These are phyloP conservation scores for Parasitella parasitica DNA, from an alignment of 371 early-diverging fungal genomes.

Conservation along the genomic window DNA sequence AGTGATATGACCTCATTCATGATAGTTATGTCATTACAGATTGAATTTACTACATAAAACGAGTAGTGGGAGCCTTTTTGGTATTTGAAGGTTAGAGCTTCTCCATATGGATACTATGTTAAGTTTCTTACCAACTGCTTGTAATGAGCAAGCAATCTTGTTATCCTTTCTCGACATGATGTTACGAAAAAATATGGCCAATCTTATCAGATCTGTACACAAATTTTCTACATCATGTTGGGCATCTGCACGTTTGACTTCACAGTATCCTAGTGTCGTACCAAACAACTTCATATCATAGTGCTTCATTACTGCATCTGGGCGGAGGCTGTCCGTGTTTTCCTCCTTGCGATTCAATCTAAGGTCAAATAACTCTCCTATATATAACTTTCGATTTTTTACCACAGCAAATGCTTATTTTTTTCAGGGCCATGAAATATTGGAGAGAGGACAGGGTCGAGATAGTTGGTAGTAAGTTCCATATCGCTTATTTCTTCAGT, in stretches of 20 bases:
- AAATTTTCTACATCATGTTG: not conserved
- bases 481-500: constrained; percentile 9
- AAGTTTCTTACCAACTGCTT: constrained; percentile 19
- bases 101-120: constrained; percentile 9
- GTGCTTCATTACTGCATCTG: constrained; percentile 5
- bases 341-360: constrained; percentile 12
- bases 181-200: constrained; percentile 9
- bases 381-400: constrained; percentile 16
- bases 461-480: constrained; percentile 1
- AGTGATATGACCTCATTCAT: too few species aligned
- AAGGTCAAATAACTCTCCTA: constrained; percentile 5
- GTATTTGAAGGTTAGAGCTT: too few species aligned
- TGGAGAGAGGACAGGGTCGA: constrained; percentile 13
- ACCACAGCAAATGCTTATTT: constrained; percentile 8
- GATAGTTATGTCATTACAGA: too few species aligned
- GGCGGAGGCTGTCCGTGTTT: constrained; percentile 2
- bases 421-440: constrained; percentile 6
- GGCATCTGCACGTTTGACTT: constrained; percentile 7
- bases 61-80: too few species aligned
- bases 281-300: constrained; percentile 1
- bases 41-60: too few species aligned
- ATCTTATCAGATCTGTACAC: constrained; percentile 9
- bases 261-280: constrained; percentile 11
- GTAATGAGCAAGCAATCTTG: constrained; percentile 7
- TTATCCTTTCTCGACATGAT: constrained; percentile 11